Base-by-base conservation (phyloP, 2,329 filamentous ascomycete species). In the Aspergillus carbonarius region DNA sequence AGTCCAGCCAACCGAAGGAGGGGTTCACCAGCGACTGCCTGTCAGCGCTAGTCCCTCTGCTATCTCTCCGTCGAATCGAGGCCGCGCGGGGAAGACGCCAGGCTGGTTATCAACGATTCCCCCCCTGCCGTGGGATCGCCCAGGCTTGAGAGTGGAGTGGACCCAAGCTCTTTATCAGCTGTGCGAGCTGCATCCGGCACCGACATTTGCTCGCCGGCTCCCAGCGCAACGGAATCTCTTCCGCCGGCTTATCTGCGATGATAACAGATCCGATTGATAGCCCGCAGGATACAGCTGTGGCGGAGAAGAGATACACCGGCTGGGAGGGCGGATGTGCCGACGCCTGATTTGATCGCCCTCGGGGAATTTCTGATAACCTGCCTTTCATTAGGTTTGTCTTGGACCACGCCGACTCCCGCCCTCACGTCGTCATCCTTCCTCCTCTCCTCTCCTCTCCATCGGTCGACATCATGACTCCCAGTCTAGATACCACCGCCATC, bases 401-500 rank as follows among this genome's bases (percentile, higher is more conserved):
- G 6, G 7, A 25, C 10, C 46, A 34, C 17, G 30, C 30, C 9
- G 30, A 32, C 44, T 12, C 23, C 44, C 7, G 44, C 25, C 17
- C 15, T 32, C n/a, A n/a, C n/a, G n/a, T 18, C 40, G 42, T 10
- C 34, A 39, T 39, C 18, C 40, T 10, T 44, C 40, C 20, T 9
- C 42, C 1, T 25, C 12, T 13, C 25, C 23, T 17, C 25, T 12
- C n/a, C 15, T 10, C 25, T 48, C 25, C n/a, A 27, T 12, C 25
- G n/a, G 18, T 15, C 23, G n/a, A 30, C 42, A 60, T 25, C 15
- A 74, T 72, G 72, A 62, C 68, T 3, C 66, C 67, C 5, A 42
- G 55, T 6, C 58, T 70, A 10, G 70, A 74, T 51, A 67, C 10
- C 25, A 64, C 68, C 42, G 68, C 64, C 46, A 69, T 77, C 23